These are phyloP conservation scores for Tricholoma saponaceum DNA, from an alignment of 768 basidiomycete genomes.

Conservation along the genomic window DNA sequence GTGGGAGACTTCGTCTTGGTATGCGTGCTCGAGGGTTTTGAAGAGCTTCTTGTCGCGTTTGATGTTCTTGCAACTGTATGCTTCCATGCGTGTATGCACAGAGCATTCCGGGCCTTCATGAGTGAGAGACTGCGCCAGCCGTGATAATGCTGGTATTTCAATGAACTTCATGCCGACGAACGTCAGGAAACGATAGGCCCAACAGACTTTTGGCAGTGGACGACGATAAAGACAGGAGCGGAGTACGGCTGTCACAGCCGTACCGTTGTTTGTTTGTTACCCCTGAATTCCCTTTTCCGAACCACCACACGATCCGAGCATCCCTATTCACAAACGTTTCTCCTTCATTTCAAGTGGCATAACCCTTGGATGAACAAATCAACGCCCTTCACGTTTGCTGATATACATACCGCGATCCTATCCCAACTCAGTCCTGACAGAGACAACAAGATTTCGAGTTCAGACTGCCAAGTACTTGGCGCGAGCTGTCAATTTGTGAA, in stretches of 20 bases:
- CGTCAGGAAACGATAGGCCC: slow-evolving; percentile 3
- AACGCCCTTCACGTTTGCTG: too few relatives aligned
- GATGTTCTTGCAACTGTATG: slow-evolving; percentile 97
- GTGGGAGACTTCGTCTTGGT: slow-evolving; percentile 74
- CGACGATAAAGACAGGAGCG: not conserved
- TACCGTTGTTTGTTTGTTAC: slow-evolving; percentile 13
- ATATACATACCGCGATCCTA: too few relatives aligned
- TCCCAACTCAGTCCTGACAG: too few relatives aligned
- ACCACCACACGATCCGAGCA: not conserved
- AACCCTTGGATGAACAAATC: too few relatives aligned
- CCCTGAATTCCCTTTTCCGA: slow-evolving; percentile 5
- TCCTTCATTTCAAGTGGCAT: too few relatives aligned
- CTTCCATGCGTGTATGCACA: slow-evolving; percentile 91
- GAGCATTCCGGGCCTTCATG: slow-evolving; percentile 86
- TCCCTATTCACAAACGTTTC: too few relatives aligned
- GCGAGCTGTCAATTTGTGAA: too few relatives aligned
- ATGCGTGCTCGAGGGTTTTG: slow-evolving; percentile 85
- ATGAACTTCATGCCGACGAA: slow-evolving; percentile 76
- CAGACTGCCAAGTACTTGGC: too few relatives aligned
- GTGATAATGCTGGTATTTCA: slow-evolving; percentile 74
- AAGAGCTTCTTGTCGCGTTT: slow-evolving; percentile 96
- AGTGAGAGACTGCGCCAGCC: slow-evolving; percentile 73
- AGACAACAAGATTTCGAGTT: too few relatives aligned
- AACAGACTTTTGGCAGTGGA: slow-evolving; percentile 1
- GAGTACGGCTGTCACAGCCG: not conserved